Base-by-base conservation (phyloP, 2,329 filamentous ascomycete species). In the Juglanconis sp. region DNA sequence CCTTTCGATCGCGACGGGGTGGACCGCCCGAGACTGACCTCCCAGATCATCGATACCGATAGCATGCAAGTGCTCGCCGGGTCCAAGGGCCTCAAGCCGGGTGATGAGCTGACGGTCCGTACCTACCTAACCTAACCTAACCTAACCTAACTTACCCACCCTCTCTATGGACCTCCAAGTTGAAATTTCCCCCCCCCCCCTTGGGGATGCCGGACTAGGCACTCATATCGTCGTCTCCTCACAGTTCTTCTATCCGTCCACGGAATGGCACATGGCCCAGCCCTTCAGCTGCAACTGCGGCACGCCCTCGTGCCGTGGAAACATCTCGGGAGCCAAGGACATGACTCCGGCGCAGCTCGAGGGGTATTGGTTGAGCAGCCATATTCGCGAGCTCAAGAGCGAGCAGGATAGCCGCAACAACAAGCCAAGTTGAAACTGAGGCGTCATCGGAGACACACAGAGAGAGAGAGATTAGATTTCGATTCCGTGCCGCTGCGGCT, bases 201-300 rank as follows among this genome's bases (percentile, higher is more conserved):
- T 24, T 24, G 24, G 24, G 24, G 24, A 24, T 24, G 24, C 24
- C 24, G 24, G 24, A 24, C 24, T 3, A 8, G 32, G 30, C 35
- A 7, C 38, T 24, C 13, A 44, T 32, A 1, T 30, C 3, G 9
- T 38, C 31, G 24, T 24, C 24, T 24, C 24, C 24, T 24, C 38
- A 35, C 56, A 84, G 70, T 91, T 90, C 76, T 91, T 91, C 74
- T 91, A 91, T 67, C 87, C 88, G 4, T 89, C 86, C 57, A 90
- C 87, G 1, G 88, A 91, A 73, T 91, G 87, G 87, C 68, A 79
- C 68, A 90, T 91, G 88, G 84, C 85, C 36, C 88, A 91, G 76
- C 81, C 86, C 4, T 91, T 91, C 69, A 74, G 82, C 62, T 91
- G 88, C 70, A 76, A 82, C 61, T 91, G 88, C 70, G 78, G 79